Conservation (phyloP, 2,329 filamentous ascomycete genomes). For the Aspergillus japonicus region DNA sequence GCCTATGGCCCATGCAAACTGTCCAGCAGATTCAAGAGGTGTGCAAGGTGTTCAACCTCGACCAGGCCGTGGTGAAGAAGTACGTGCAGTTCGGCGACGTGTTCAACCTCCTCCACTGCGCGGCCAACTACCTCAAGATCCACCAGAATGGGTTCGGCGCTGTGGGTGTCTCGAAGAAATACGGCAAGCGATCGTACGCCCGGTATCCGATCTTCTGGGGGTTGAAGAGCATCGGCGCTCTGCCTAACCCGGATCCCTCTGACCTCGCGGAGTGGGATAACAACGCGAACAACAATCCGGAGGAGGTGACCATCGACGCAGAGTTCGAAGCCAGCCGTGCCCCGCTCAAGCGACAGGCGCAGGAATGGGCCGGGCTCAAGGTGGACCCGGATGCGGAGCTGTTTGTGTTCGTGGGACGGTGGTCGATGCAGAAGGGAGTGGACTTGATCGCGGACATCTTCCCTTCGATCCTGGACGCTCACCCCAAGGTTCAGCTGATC, state of each 20-base stretch:
- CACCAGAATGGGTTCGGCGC: conserved; percentile 67
- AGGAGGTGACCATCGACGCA: conserved; percentile 52
- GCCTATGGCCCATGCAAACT: conserved; percentile 64
- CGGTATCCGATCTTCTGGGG: conserved; percentile 69
- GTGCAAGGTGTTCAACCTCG: conserved; percentile 62
- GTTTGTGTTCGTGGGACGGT: conserved; percentile 66
- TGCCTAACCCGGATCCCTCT: conserved; percentile 64
- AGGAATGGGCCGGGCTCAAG: conserved; percentile 64
- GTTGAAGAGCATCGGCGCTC: conserved; percentile 59
- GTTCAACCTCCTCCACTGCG: conserved; percentile 65
- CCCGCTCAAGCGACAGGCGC: conserved; percentile 58
- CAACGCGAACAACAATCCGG: conserved; percentile 57
- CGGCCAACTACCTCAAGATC: conserved; percentile 63
- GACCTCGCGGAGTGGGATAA: conserved; percentile 44
- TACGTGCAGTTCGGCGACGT: conserved; percentile 68
- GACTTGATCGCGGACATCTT: conserved; percentile 67
- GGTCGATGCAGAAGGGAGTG: conserved; percentile 67
- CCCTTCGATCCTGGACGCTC: conserved; percentile 60
- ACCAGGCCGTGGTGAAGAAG: conserved; percentile 53
- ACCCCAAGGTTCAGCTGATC: conserved; percentile 60
- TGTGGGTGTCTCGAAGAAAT: conserved; percentile 66
- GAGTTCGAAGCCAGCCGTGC: conserved; percentile 54
- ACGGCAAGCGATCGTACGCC: conserved; percentile 63
- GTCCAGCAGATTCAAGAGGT: conserved; percentile 61
- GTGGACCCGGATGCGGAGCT: conserved; percentile 61